These are phyloP conservation scores for Saccharomycopsis sp. DNA, from an alignment of 805 yeast genomes.

Conservation along the genomic window DNA sequence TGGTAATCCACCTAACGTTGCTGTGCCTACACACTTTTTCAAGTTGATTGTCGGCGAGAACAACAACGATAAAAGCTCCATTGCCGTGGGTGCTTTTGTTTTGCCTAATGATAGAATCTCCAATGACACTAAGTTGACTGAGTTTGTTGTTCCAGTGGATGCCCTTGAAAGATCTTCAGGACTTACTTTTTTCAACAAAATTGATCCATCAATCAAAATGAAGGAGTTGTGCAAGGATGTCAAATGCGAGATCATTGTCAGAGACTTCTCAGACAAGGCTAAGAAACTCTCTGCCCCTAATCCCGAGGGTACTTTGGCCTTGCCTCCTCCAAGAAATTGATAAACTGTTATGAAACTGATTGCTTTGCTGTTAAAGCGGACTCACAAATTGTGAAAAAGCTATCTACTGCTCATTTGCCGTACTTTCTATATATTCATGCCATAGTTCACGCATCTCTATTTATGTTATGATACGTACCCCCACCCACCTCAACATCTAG, in stretches of 20 bases:
- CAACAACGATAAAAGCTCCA: conserved; percentile 12
- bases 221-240: conserved; percentile 74
- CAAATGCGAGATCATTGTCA: conserved; percentile 68
- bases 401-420: too few species aligned
- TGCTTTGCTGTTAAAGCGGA: too few species aligned
- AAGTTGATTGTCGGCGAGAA: conserved; percentile 82
- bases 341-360: background rate
- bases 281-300: conserved; percentile 27
- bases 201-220: conserved; percentile 47
- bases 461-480: too few species aligned
- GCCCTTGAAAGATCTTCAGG: conserved; percentile 88
- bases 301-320: conserved; percentile 9
- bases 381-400: too few species aligned
- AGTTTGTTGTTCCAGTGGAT: conserved; percentile 82
- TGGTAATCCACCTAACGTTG: conserved; percentile 93
- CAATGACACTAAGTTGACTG: conserved; percentile 61
- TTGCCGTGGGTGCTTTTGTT: conserved; percentile 88
- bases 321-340: conserved; percentile 24
- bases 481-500: too few species aligned
- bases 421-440: too few species aligned
- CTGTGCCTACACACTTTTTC: conserved; percentile 97
- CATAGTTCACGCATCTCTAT: too few species aligned
- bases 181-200: conserved; percentile 64
- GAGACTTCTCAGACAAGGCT: conserved; percentile 59
- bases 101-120: conserved; percentile 79